Base-by-base conservation (phyloP, 208 protist genomes). In the Leishmania mexicana region DNA sequence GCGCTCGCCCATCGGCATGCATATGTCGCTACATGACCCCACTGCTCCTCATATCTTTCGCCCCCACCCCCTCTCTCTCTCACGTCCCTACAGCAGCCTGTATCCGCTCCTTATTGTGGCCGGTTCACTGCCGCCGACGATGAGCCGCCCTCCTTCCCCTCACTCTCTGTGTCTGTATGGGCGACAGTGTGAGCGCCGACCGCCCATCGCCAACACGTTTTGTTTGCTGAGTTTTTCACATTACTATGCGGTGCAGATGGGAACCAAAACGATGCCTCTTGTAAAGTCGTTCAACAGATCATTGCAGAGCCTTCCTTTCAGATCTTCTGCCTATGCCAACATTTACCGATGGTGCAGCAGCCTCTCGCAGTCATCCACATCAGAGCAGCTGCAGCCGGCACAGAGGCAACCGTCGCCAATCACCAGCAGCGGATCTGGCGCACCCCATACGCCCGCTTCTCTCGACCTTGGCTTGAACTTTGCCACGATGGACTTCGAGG, bases 401-500 rank as follows among this genome's bases (percentile, higher is more conserved):
- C 79, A 67, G 2, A 11, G n/a, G 10, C 40, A 62, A 7, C 13
- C 64, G 68, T 40, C 31, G 42, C 45, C 70, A 10, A 35, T 51
- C 62, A 19, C 74, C 51, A 78, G 24, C 45, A 71, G 35, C 62
- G 53, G 28, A 28, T 47, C 24, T 0, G 60, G 17, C n/a, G 60
- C 8, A 49, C 17, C 13, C 42, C 67, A 58, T 45, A 24, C 70
- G 6, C 49, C 81, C 1, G 47, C 62, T 1, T 58, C 82, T 35
- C 71, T 90, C 13, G 84, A 87, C 47, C 85, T 95, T 28, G 77
- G 78, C 11, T 87, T 96, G 3, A 86, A 92, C 75, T 85, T 96
- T n/a, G 81, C 85, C 51, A 81, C 87, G 38, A 91, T 90, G 83
- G 88, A 96, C 74, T 95, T 96, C 83, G 76, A 74, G 5, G 81